phyloP scores from a whole-genome alignment of 805 yeast species.

The Cyberlindnera japonica region DNA sequence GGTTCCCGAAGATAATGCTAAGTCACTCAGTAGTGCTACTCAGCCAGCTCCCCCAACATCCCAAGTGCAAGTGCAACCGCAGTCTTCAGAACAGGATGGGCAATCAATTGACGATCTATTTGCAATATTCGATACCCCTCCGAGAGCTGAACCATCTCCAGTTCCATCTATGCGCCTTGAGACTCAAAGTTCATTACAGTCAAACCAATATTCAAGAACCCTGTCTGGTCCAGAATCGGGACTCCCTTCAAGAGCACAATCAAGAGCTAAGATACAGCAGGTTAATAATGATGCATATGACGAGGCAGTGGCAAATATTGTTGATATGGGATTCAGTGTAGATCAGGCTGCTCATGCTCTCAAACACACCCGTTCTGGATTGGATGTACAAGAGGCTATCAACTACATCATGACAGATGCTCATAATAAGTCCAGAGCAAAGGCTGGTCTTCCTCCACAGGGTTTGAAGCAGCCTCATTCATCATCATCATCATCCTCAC shows the following conservation, averaged over 20 bases:
- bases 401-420: constrained; percentile 61
- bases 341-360: constrained; percentile 61
- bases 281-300: constrained; percentile 33
- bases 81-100: constrained; percentile 4
- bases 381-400: constrained; percentile 62
- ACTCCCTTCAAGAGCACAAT: constrained; percentile 1
- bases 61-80: no score
- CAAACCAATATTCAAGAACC: background rate
- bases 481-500: background rate
- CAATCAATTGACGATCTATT: constrained; percentile 29
- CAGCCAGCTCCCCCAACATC: no score
- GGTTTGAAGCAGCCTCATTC: background rate
- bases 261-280: background rate
- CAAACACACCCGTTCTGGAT: constrained; percentile 44
- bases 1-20: background rate
- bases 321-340: constrained; percentile 76
- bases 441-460: constrained; percentile 22
- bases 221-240: background rate
- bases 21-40: constrained; percentile 1
- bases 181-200: background rate
- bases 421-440: constrained; percentile 37
- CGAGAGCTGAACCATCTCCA: constrained; percentile 3
- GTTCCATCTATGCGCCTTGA: constrained; percentile 2
- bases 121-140: constrained; percentile 30
- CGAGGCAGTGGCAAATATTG: constrained; percentile 57